Evolutionary conservation across 2,329 filamentous ascomycete genomes (phyloP).

Genomic region (Xylaria sp.): DNA sequence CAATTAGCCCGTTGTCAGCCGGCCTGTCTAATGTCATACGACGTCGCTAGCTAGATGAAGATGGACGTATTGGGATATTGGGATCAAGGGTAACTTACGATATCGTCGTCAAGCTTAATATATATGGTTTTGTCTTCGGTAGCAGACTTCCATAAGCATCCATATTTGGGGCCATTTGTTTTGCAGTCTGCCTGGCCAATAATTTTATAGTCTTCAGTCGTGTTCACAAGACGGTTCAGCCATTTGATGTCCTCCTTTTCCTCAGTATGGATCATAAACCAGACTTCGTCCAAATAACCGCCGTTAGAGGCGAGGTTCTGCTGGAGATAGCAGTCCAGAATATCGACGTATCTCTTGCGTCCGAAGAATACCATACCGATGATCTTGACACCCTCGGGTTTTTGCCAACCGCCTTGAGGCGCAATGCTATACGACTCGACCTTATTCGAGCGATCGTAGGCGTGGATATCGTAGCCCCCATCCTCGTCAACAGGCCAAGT

Average conservation of each 20-base stretch:
- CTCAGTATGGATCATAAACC: constrained; percentile 58
- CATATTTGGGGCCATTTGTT: constrained; percentile 46
- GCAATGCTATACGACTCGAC: constrained; percentile 43
- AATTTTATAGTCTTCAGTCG: constrained; percentile 53
- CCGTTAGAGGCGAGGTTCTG: constrained; percentile 59
- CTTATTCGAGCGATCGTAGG: constrained; percentile 31
- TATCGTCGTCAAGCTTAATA: constrained; percentile 59
- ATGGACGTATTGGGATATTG: background rate
- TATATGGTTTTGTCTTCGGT: constrained; percentile 54
- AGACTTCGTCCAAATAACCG: constrained; percentile 58
- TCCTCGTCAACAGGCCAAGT: constrained; percentile 47
- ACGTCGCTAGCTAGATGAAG: background rate
- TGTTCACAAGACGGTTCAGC: constrained; percentile 53
- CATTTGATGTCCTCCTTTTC: constrained; percentile 54
- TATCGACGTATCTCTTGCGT: constrained; percentile 56
- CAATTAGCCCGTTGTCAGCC: constrained; percentile 27
- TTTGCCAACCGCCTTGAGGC: constrained; percentile 47
- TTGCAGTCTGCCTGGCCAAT: constrained; percentile 50
- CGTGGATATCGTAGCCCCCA: constrained; percentile 39
- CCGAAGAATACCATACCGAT: constrained; percentile 61
- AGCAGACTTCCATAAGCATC: constrained; percentile 51
- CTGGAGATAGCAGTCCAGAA: constrained; percentile 60
- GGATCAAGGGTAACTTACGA: constrained; percentile 47
- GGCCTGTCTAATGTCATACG: background rate
- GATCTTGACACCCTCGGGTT: constrained; percentile 51